Evolutionary conservation across 164 flowering plant species (phyloP).

Genomic region (Macadamia integrifolia): DNA sequence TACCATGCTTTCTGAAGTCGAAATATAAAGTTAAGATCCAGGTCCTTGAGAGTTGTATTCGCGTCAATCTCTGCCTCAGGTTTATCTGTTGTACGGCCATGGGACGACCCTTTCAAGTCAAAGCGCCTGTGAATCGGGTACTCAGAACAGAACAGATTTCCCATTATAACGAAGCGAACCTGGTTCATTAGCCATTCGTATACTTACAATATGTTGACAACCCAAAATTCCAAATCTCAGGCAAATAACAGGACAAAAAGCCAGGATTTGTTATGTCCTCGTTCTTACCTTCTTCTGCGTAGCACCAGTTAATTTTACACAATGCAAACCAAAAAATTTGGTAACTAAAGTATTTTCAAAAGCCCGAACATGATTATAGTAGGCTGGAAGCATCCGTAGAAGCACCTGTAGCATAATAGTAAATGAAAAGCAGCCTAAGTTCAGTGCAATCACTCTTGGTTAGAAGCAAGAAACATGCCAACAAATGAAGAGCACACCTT

Average conservation of each 20-base stretch:
- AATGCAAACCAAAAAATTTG: conserved; percentile 81
- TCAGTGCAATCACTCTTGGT: neutral
- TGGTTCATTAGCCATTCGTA: conserved; percentile 18
- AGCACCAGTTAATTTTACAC: conserved; percentile 76
- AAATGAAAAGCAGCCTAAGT: neutral
- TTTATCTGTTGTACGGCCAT: conserved; percentile 52
- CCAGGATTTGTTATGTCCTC: neutral
- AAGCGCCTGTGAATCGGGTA: conserved; percentile 47
- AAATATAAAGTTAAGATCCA: conserved; percentile 54
- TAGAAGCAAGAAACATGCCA: no score
- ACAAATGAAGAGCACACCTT: conserved; percentile 38
- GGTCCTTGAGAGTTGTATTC: conserved; percentile 62
- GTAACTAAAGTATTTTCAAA: conserved; percentile 83
- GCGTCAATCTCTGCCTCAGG: conserved; percentile 46
- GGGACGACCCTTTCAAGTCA: conserved; percentile 65
- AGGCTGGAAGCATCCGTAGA: conserved; percentile 81
- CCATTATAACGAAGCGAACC: conserved; percentile 67
- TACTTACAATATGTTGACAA: neutral
- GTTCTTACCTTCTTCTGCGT: conserved; percentile 65
- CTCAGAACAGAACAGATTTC: conserved; percentile 54
- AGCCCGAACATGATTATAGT: conserved; percentile 78
- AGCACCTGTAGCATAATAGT: conserved; percentile 45
- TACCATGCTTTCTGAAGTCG: conserved; percentile 47
- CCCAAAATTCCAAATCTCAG: neutral
- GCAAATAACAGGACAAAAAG: neutral